Percentiles rank a stretch among this genome's conserved stretches.
Conservation (phyloP, 768 basidiomycete genomes). For the Amanita molliuscula region DNA sequence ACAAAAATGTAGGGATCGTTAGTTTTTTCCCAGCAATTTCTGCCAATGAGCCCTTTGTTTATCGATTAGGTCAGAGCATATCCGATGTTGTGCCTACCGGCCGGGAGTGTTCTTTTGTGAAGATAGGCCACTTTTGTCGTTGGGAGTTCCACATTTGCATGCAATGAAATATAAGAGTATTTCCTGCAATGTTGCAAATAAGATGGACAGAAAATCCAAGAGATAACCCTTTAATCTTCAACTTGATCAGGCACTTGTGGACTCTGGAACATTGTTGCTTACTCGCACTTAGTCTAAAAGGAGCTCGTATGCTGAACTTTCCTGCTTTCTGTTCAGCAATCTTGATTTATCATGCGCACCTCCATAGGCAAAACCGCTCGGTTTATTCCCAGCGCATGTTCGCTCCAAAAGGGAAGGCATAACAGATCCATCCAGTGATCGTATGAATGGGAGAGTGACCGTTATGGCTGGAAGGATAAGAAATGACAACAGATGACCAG, state of each 20-base stretch:
- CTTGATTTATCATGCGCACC: neutral
- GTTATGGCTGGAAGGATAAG: conserved; percentile 36
- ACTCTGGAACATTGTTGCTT: neutral
- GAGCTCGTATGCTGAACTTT: conserved; percentile 29
- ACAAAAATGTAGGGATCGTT: conserved; percentile 45
- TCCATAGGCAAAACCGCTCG: neutral
- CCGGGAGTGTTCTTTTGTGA: conserved; percentile 36
- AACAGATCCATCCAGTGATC: conserved; percentile 22
- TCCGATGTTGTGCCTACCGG: conserved; percentile 17
- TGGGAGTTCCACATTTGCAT: conserved; percentile 26
- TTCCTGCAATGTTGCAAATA: conserved; percentile 31
- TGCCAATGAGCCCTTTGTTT: conserved; percentile 36
- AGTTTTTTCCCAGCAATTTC: conserved; percentile 26
- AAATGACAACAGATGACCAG: neutral
- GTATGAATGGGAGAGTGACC: conserved; percentile 43
- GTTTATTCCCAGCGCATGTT: conserved; percentile 3
- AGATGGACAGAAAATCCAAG: conserved; percentile 41
- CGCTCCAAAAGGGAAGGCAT: conserved; percentile 9
- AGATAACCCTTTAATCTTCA: conserved; percentile 20
- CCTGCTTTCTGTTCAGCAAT: neutral
- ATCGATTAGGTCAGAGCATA: neutral
- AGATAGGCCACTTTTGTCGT: conserved; percentile 31
- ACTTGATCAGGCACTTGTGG: neutral
- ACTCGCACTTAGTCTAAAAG: conserved; percentile 13
- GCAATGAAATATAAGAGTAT: conserved; percentile 42